phyloP scores from a whole-genome alignment of 805 yeast species.

The Brettanomyces custersianus region DNA sequence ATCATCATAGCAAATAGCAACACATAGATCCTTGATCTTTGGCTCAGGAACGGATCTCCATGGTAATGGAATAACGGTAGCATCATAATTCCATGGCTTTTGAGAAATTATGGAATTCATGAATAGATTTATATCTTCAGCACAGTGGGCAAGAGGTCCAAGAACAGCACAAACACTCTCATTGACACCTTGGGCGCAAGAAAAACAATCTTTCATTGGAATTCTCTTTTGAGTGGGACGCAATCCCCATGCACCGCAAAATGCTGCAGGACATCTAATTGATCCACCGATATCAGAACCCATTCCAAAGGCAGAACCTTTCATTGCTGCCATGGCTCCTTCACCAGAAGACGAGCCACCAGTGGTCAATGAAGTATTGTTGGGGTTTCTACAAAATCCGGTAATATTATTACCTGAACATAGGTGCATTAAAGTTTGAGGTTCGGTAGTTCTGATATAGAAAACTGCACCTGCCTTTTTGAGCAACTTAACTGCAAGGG shows the following conservation, averaged over 20 bases:
- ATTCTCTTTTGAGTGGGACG: constrained; percentile 40
- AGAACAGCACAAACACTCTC: constrained; percentile 35
- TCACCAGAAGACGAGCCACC: constrained; percentile 52
- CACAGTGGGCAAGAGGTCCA: constrained; percentile 37
- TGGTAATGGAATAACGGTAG: constrained; percentile 36
- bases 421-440: constrained; percentile 45
- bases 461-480: constrained; percentile 45
- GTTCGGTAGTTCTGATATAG: constrained; percentile 46
- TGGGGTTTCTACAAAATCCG: constrained; percentile 42
- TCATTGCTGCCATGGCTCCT: constrained; percentile 36
- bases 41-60: constrained; percentile 35
- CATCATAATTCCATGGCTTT: constrained; percentile 49
- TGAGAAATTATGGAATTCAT: constrained; percentile 33
- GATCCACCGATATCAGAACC: constrained; percentile 49
- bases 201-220: constrained; percentile 28
- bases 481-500: constrained; percentile 31
- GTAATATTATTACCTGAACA: constrained; percentile 44
- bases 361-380: constrained; percentile 33
- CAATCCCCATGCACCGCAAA: constrained; percentile 39
- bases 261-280: constrained; percentile 46
- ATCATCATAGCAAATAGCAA: constrained; percentile 39
- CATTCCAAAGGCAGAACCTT: constrained; percentile 35
- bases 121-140: constrained; percentile 39
- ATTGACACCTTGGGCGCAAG: constrained; percentile 32
- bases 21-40: constrained; percentile 14